phyloP scores from a whole-genome alignment of 2,329 filamentous ascomycete species.

The Claviceps arundinis region DNA sequence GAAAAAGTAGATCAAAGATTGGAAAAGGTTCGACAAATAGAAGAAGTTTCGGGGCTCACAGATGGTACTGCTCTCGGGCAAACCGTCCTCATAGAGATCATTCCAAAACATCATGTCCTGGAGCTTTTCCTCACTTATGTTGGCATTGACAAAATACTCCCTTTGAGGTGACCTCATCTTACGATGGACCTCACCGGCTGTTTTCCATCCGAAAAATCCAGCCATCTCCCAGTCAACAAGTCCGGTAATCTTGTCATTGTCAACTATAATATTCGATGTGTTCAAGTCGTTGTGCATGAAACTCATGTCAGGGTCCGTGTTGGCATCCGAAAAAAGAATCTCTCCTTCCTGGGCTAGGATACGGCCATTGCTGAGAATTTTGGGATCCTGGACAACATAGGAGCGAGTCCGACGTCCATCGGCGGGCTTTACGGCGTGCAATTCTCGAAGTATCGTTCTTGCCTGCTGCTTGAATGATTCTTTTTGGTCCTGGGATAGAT shows the following conservation, averaged over 20 bases:
- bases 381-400: neutral
- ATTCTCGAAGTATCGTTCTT: neutral
- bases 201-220: neutral
- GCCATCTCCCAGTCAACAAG: neutral
- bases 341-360: conserved; percentile 20
- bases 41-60: too few relatives aligned
- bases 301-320: conserved; percentile 14
- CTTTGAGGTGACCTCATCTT: conserved; percentile 12
- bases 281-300: conserved; percentile 14
- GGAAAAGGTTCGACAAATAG: too few relatives aligned
- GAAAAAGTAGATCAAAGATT: too few relatives aligned
- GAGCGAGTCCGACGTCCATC: neutral
- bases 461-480: conserved; percentile 5
- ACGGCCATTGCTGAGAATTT: conserved; percentile 3
- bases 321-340: conserved; percentile 15
- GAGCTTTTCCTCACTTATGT: neutral
- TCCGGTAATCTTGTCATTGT: neutral
- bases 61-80: too few relatives aligned
- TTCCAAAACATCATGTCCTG: neutral
- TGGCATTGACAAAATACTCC: conserved; percentile 8
- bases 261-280: neutral
- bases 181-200: conserved; percentile 12
- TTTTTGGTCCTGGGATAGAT: conserved; percentile 14
- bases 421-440: neutral
- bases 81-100: neutral